phyloP scores from a whole-genome alignment of 441 rosid genomes.

The Gossypium laxum region DNA sequence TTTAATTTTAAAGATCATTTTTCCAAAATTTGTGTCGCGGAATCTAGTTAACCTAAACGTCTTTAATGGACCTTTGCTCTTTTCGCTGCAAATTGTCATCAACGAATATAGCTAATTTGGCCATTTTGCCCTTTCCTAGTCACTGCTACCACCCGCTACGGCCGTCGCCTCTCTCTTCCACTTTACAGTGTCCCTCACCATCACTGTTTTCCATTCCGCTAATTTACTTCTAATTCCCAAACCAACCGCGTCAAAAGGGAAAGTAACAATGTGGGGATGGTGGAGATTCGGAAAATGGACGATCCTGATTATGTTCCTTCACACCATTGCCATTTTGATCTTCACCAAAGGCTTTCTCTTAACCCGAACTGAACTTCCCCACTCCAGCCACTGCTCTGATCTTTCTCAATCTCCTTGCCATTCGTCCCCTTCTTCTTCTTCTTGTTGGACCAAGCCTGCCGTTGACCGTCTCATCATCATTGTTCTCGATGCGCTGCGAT shows the following conservation, averaged over 20 bases:
- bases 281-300: constrained; percentile 28
- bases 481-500: constrained; percentile 77
- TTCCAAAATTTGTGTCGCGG: too few species aligned
- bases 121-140: neutral
- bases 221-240: neutral
- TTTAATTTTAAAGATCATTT: too few species aligned
- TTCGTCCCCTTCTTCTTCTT: constrained; percentile 19
- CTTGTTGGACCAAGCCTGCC: constrained; percentile 68
- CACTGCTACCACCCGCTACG: too few species aligned
- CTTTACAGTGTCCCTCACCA: too few species aligned
- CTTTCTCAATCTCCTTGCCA: constrained; percentile 57
- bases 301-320: constrained; percentile 38
- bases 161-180: too few species aligned
- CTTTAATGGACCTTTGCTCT: neutral
- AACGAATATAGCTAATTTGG: neutral
- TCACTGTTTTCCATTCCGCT: neutral
- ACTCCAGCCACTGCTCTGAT: constrained; percentile 61
- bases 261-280: constrained; percentile 19
- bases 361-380: constrained; percentile 88
- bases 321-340: constrained; percentile 47
- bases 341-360: constrained; percentile 83
- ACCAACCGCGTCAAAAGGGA: neutral
- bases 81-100: neutral
- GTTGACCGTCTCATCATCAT: constrained; percentile 68
- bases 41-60: too few species aligned